Evolutionary conservation across 2,329 filamentous ascomycete genomes (phyloP).

Genomic region (Ceratocystis ficicola): DNA sequence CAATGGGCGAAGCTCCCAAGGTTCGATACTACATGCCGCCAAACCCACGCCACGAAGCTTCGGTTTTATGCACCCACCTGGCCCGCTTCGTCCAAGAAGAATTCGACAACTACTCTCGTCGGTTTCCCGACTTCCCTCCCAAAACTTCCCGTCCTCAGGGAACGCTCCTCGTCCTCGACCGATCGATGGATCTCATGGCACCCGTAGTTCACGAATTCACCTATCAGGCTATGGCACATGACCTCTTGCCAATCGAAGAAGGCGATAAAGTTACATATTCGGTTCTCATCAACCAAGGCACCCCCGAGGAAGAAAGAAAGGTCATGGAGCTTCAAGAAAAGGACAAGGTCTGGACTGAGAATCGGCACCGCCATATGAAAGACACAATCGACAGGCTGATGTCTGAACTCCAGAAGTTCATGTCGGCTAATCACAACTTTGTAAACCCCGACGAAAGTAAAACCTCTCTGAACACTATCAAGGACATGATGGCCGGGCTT

Average conservation of each 20-base stretch:
- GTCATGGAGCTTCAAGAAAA: constrained; percentile 85
- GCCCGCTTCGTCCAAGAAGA: constrained; percentile 87
- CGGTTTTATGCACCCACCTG: constrained; percentile 74
- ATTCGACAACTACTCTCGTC: constrained; percentile 77
- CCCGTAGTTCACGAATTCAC: constrained; percentile 92
- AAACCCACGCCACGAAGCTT: constrained; percentile 69
- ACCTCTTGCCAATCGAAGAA: constrained; percentile 78
- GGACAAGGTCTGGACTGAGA: constrained; percentile 90
- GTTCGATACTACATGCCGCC: constrained; percentile 80
- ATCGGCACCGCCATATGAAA: constrained; percentile 93
- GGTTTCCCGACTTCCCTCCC: constrained; percentile 73
- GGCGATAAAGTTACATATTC: constrained; percentile 79
- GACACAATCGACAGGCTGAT: constrained; percentile 91
- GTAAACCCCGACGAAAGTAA: constrained; percentile 58
- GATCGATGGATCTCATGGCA: constrained; percentile 82
- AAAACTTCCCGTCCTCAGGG: constrained; percentile 66
- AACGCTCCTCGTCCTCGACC: constrained; percentile 74
- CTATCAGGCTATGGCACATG: constrained; percentile 96
- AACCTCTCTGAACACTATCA: constrained; percentile 77
- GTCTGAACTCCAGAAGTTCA: constrained; percentile 83
- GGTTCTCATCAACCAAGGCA: constrained; percentile 64
- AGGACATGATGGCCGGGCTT: constrained; percentile 90
- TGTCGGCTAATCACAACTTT: constrained; percentile 85
- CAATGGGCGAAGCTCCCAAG: constrained; percentile 84
- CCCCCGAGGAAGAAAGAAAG: constrained; percentile 60